Conservation (phyloP, 441 rosid species). For the Eutrema salsugineum region DNA sequence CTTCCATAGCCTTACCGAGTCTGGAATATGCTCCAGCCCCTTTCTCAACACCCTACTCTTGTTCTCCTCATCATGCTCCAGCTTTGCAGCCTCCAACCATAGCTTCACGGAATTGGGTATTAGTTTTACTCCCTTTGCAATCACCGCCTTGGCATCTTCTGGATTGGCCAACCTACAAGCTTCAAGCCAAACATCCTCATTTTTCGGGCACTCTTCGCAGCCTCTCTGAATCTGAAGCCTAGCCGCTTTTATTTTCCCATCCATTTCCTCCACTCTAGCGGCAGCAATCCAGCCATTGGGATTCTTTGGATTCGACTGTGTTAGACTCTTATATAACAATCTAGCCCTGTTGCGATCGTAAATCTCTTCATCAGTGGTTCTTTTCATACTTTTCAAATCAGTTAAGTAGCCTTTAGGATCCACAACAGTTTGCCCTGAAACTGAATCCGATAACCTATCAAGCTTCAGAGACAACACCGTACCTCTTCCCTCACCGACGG, state of each 20-base stretch:
- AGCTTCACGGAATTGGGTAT: slow-evolving; percentile 92
- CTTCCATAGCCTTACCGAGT: slow-evolving; percentile 95
- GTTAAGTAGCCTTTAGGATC: slow-evolving; percentile 95
- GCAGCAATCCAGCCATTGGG: slow-evolving; percentile 98
- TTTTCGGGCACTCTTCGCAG: slow-evolving; percentile 90
- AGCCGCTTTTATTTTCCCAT: slow-evolving; percentile 84
- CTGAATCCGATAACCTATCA: slow-evolving; percentile 86
- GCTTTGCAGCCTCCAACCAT: slow-evolving; percentile 92
- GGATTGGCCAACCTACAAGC: slow-evolving; percentile 89
- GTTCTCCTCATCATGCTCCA: slow-evolving; percentile 73
- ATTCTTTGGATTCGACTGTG: slow-evolving; percentile 82
- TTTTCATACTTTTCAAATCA: slow-evolving; percentile 95
- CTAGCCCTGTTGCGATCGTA: slow-evolving; percentile 93
- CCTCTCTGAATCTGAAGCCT: slow-evolving; percentile 81
- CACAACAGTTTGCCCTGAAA: slow-evolving; percentile 85
- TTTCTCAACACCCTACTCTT: slow-evolving; percentile 89
- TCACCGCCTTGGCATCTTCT: slow-evolving; percentile 87
- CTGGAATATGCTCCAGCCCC: slow-evolving; percentile 83
- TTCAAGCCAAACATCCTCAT: slow-evolving; percentile 93
- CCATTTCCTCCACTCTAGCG: slow-evolving; percentile 95
- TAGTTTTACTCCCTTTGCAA: slow-evolving; percentile 78
- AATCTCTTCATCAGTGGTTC: slow-evolving; percentile 93
- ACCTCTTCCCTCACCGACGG: slow-evolving; percentile 95
- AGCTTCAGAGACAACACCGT: slow-evolving; percentile 86
- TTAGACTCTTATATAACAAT: slow-evolving; percentile 82